phyloP scores from a whole-genome alignment of 2,329 filamentous ascomycete species.

The Fusarium anguioides region DNA sequence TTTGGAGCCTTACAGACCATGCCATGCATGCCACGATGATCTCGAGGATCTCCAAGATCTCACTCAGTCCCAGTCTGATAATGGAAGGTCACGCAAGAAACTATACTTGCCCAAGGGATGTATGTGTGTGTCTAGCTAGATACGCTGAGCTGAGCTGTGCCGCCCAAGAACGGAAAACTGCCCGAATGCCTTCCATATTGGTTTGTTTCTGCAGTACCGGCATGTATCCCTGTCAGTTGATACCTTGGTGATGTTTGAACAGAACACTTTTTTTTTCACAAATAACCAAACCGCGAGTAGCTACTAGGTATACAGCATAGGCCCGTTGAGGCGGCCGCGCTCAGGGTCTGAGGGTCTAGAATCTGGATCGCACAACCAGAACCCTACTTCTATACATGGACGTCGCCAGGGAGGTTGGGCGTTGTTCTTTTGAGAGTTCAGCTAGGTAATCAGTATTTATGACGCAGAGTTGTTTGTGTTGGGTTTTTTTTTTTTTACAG shows the following conservation, averaged over 20 bases:
- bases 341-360: not conserved
- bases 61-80: slow-evolving; percentile 41
- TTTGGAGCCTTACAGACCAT: slow-evolving; percentile 44
- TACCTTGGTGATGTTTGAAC: not conserved
- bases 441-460: slow-evolving; percentile 1
- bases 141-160: not conserved
- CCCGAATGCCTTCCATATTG: slow-evolving; percentile 37
- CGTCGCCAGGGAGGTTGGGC: not conserved
- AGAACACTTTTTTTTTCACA: not conserved
- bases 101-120: not conserved
- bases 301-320: not conserved
- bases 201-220: slow-evolving; percentile 12
- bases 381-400: slow-evolving; percentile 2
- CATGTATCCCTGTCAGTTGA: slow-evolving; percentile 11
- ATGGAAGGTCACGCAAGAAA: slow-evolving; percentile 14
- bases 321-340: slow-evolving; percentile 17
- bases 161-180: slow-evolving; percentile 2
- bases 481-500: too few species aligned
- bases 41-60: slow-evolving; percentile 56
- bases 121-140: too few species aligned
- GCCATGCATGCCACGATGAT: slow-evolving; percentile 52
- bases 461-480: not conserved
- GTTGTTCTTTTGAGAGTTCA: not conserved
- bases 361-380: not conserved
- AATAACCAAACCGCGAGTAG: not conserved